Evolutionary conservation across 2,329 filamentous ascomycete species (phyloP), one percentile per base, ranked within the genome.

Genomic region (Epichloe scottii): DNA sequence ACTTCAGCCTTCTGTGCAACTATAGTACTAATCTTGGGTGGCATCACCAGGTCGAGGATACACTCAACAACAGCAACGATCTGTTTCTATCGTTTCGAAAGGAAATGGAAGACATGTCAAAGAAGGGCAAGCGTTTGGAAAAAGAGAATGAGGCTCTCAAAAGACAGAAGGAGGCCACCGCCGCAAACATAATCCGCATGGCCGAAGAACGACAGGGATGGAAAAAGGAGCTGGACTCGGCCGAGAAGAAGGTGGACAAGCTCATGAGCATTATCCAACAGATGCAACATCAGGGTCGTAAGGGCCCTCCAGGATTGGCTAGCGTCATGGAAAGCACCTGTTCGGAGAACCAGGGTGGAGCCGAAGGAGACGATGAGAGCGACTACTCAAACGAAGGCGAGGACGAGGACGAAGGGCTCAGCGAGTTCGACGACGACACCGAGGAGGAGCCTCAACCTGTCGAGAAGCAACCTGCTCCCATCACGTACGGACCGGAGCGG

Each of bases 51-150:
- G 91, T 97, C 65, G 91, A 97, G 78, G 93, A 97, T 70, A 97
- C 91, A 38, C 78, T 97, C 48, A 97, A 96, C 71, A 97, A 96
- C 66, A 95, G 89, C 69, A 97, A 97, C 72, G 93, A 97, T 66
- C 75, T 97, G 50, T 97, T 97, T 68, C 74, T 96, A 58, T 96
- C 93, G 1, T 97, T 97, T 70, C 82, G 91, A 50, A 96, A 95
- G 71, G 93, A 97, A 70, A 97, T 97, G 90, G 93, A 97, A 70
- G 93, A 97, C 63, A 97, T 97, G 90, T 95, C 90, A 1, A 96
- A 96, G 73, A 97, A 97, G 73, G 95, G 91, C 5, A 96, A 96
- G 69, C 84, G 89, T 26, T 75, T 98, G 49, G 93, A 98, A 67
- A 95, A 95, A 70, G 93, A 98, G 63, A 97, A 98, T 62, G 85